Evolutionary conservation across 108 stramenopile genomes (phyloP).

Genomic region (Conticribra guillardii): DNA sequence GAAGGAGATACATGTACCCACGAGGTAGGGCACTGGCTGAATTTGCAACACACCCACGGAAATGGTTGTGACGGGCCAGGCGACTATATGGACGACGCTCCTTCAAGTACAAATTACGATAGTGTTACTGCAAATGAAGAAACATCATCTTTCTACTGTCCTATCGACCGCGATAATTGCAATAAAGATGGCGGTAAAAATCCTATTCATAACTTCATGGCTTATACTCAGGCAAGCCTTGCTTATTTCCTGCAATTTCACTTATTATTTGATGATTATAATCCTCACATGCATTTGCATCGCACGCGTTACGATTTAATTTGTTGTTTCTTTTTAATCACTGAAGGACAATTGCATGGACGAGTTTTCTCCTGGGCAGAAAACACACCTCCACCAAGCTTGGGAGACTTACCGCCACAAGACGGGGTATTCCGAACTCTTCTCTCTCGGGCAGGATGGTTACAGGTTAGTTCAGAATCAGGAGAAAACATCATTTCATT

Average conservation of each 20-base stretch:
- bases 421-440: not conserved
- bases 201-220: conserved; percentile 29
- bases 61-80: conserved; percentile 10
- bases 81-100: conserved; percentile 44
- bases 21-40: conserved; percentile 58
- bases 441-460: not conserved
- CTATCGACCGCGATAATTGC: conserved; percentile 6
- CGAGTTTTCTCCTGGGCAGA: conserved; percentile 4
- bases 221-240: conserved; percentile 13
- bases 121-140: conserved; percentile 24
- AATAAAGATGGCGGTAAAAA: conserved; percentile 2
- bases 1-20: conserved; percentile 42
- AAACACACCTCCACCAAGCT: not conserved
- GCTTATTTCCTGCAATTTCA: not conserved
- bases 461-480: too few relatives aligned
- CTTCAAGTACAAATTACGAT: conserved; percentile 20
- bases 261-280: too few relatives aligned
- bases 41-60: conserved; percentile 41
- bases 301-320: too few relatives aligned
- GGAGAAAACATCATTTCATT: too few relatives aligned
- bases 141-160: conserved; percentile 11
- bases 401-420: conserved; percentile 1
- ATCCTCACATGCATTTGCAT: too few relatives aligned
- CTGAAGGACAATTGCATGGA: not conserved
- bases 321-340: too few relatives aligned